Base-by-base conservation (phyloP, 345 rosid genomes). In the Cardamine occulta region DNA sequence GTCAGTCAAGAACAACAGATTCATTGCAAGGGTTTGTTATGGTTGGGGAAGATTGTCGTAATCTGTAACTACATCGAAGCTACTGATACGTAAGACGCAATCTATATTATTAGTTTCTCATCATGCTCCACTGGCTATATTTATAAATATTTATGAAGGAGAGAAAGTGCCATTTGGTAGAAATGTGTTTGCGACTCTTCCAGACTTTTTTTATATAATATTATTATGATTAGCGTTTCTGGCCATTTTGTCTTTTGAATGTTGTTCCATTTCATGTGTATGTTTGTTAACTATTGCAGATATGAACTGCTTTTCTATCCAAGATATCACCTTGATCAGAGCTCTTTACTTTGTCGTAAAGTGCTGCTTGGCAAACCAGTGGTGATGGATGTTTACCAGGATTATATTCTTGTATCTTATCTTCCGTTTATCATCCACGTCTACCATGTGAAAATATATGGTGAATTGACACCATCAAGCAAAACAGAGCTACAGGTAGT, bases 231-330 rank as follows among this genome's bases (percentile, higher is more conserved):
- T 39, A 40, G 55, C 10, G 28, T 61, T 28, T 32, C 39, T 21
- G 49, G 63, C 17, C 5, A 45, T 34, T 42, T 51, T 32, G 3
- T 14, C 69, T 40, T 68, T 77, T 49, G 28, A 69, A 24, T 47
- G 39, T 37, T 47, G 39, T 37, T 70, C 5, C 37, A 13, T 21
- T 66, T 23, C 31, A 66, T 29, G 14, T 65, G 52, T 70, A 24
- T 73, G 47, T 40, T 74, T 57, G 51, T 42, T 71, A 49, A 58
- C 49, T 32, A 18, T 56, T 85, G 76, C 81, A 95, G 99, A 76
- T 90, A 95, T 74, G 99, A 95, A 68, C 84, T 95, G 78, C 97
- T 95, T 35, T 92, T 95, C 79, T 95, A 95, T 71, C 99, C 99
- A 76, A 85, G 98, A 80, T 89, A 95, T 82, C 98, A 95, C 75